phyloP scores from a whole-genome alignment of 2,329 filamentous ascomycete genomes.

The Cladosporium sp. region DNA sequence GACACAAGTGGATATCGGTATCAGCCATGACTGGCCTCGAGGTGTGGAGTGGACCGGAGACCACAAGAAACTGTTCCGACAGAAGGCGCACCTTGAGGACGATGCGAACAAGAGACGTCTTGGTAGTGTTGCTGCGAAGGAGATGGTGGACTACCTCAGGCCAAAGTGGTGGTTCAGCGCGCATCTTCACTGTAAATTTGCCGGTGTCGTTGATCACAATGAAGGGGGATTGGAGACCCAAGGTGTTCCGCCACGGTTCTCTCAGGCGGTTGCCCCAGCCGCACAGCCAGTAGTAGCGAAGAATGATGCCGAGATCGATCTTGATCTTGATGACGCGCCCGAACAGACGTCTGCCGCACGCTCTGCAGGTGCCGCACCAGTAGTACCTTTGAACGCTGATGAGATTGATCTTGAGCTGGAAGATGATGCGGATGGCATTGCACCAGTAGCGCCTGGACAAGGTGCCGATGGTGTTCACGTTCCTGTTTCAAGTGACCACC shows the following conservation, averaged over 20 bases:
- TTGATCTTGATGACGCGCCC: constrained; percentile 40
- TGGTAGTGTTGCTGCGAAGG: constrained; percentile 73
- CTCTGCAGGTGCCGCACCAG: not conserved
- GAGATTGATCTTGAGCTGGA: constrained; percentile 53
- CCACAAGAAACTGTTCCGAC: constrained; percentile 59
- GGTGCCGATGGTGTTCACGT: constrained; percentile 22
- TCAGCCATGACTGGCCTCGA: constrained; percentile 95
- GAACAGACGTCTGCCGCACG: constrained; percentile 2
- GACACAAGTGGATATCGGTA: constrained; percentile 83
- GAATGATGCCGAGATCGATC: constrained; percentile 1
- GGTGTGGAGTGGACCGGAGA: constrained; percentile 77
- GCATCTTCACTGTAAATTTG: constrained; percentile 85
- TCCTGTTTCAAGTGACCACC: constrained; percentile 18
- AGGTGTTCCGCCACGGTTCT: not conserved
- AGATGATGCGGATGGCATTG: constrained; percentile 20
- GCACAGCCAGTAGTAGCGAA: not conserved
- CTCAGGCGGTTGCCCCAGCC: too few species aligned
- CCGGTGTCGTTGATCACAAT: constrained; percentile 55
- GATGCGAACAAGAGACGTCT: constrained; percentile 73
- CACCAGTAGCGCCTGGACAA: constrained; percentile 19
- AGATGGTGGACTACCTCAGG: constrained; percentile 74
- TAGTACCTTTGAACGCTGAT: constrained; percentile 51
- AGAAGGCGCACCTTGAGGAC: constrained; percentile 68
- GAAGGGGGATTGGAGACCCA: not conserved
- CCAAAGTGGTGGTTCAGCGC: constrained; percentile 86